Evolutionary conservation across 2,329 filamentous ascomycete species (phyloP).

Genomic region (Diaporthe humulicola): DNA sequence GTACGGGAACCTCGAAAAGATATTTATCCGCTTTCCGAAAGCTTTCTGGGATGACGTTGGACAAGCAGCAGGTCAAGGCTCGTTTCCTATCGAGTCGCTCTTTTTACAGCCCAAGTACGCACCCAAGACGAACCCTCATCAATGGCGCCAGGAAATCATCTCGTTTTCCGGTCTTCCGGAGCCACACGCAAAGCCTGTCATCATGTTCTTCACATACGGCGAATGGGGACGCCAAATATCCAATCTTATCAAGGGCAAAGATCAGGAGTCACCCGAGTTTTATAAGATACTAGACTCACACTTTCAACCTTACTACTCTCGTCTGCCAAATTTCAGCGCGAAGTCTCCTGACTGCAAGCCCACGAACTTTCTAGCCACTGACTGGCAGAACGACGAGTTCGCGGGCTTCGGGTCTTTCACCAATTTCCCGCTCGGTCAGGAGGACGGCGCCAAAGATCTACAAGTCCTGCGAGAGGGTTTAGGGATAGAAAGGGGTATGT

Average conservation of each 20-base stretch:
- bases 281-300: background rate
- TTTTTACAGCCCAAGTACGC: background rate
- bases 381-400: conserved; percentile 17
- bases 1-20: conserved; percentile 46
- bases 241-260: background rate
- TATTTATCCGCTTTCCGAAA: conserved; percentile 46
- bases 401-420: conserved; percentile 14
- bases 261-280: background rate
- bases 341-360: background rate
- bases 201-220: conserved; percentile 9
- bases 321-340: background rate
- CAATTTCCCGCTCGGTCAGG: background rate
- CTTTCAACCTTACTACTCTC: conserved; percentile 4
- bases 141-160: conserved; percentile 22
- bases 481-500: background rate
- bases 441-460: background rate
- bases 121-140: background rate
- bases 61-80: background rate
- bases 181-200: background rate
- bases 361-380: background rate
- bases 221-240: background rate
- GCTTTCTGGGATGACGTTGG: conserved; percentile 44
- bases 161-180: conserved; percentile 10
- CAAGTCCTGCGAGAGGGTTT: background rate
- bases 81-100: conserved; percentile 13